A percentile compares a stretch with the other conserved stretches of the same genome.
Conservation (phyloP, 768 basidiomycete species). For the Mrakia frigida region DNA sequence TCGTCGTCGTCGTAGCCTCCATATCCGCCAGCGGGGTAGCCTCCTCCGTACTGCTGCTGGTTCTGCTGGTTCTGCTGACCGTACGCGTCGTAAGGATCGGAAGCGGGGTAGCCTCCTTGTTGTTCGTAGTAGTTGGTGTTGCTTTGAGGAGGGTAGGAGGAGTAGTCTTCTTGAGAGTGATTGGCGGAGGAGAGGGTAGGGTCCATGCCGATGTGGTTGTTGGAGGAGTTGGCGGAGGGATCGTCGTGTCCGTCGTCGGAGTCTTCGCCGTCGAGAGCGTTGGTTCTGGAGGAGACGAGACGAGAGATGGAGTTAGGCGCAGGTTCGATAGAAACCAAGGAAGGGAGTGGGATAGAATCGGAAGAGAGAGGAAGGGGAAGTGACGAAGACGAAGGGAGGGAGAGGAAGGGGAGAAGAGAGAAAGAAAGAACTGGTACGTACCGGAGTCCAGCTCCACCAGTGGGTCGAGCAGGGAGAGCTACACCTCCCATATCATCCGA, state of each 20-base stretch:
- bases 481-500: conserved; percentile 29
- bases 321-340: too few relatives aligned
- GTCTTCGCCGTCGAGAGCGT: conserved; percentile 33
- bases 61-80: conserved; percentile 14
- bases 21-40: background rate
- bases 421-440: background rate
- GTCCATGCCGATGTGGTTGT: background rate
- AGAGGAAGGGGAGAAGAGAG: too few relatives aligned
- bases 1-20: conserved; percentile 4
- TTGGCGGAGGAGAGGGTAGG: conserved; percentile 6
- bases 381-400: background rate
- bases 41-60: background rate
- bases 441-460: conserved; percentile 32
- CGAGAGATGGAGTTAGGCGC: background rate
- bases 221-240: background rate
- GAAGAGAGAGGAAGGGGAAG: background rate
- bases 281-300: conserved; percentile 11
- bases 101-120: background rate
- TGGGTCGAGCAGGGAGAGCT: conserved; percentile 32
- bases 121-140: conserved; percentile 7
- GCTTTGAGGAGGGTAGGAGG: conserved; percentile 20
- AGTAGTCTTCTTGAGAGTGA: conserved; percentile 17
- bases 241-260: conserved; percentile 22
- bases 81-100: conserved; percentile 5
- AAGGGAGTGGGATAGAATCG: background rate